phyloP scores from a whole-genome alignment of 2,329 filamentous ascomycete genomes.

The Botrytis hyacinthi region DNA sequence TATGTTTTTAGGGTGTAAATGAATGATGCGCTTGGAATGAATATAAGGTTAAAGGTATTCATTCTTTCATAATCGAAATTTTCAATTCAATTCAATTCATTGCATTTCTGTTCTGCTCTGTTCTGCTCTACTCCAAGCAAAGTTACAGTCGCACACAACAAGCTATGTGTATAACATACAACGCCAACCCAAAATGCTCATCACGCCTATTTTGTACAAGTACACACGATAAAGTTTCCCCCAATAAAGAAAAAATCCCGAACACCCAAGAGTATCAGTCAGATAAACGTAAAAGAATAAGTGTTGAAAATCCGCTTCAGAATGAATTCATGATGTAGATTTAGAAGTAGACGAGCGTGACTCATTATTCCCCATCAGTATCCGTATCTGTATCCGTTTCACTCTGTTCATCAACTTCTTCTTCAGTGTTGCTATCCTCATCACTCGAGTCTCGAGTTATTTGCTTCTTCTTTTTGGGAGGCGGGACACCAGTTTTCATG shows the following conservation, averaged over 20 bases:
- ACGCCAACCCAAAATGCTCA: conserved; percentile 21
- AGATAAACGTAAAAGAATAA: not conserved
- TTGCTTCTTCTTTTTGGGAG: conserved; percentile 59
- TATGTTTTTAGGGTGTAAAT: not conserved
- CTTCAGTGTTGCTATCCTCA: conserved; percentile 75
- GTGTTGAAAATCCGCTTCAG: not conserved
- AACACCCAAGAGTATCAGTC: conserved; percentile 18
- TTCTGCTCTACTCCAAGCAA: conserved; percentile 16
- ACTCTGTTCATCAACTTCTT: conserved; percentile 60
- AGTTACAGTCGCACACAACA: conserved; percentile 14
- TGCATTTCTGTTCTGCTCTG: not conserved
- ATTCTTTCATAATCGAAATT: not conserved
- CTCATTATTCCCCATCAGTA: conserved; percentile 44
- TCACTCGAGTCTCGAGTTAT: conserved; percentile 65
- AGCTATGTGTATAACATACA: conserved; percentile 18
- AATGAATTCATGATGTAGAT: not conserved
- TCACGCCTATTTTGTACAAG: conserved; percentile 20
- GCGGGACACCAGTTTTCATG: conserved; percentile 67
- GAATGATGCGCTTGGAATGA: not conserved
- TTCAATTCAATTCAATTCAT: not conserved
- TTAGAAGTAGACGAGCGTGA: not conserved
- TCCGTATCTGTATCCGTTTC: conserved; percentile 66
- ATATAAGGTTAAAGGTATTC: not conserved
- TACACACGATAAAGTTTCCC: not conserved
- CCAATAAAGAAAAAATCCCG: conserved; percentile 13